Evolutionary conservation across 148 eudicot species (phyloP), one percentile per base, ranked within the genome.

Genomic region (Camellia sinensis): DNA sequence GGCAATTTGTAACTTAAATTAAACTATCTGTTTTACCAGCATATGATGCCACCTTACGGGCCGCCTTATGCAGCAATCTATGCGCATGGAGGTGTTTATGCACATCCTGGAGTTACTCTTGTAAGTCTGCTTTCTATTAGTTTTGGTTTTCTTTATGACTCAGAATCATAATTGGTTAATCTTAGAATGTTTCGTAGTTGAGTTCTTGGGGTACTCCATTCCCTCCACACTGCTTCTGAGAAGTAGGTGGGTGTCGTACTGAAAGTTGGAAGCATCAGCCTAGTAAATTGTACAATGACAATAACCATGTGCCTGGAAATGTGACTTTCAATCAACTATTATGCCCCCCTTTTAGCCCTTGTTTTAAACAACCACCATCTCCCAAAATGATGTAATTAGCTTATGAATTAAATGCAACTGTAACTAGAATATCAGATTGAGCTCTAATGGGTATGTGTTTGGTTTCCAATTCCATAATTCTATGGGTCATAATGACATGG

Each of bases 31-130:
- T 22, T 67, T 52, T 74, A 3, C 4, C 86, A 96, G 97, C 87
- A 92, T 76, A 94, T 96, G 98, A 89, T 96, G 87, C 87, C 97
- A 65, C 98, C 99, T 71, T 96, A 93, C 88, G 97, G 93, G 62
- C 71, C 90, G 10, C 94, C 97, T 29, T 93, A 91, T 84, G 98
- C 95, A 54, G 99, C 97, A 70, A 80, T 96, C 70, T 94, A 96
- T 82, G 84, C 97, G 9, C 91, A 87, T 84, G 94, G 92, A 59
- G 98, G 98, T 48, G 98, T 92, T 79, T 96, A 96, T 87, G 85
- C 97, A 17, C 97, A 96, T 78, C 98, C 93, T 78, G 92, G 88
- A 37, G 87, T 90, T 73, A 90, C 97, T 75, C 57, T 89, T 66
- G 98, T 94, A 88, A 92, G 95, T 80, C n/a, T 18, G 21, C 10